phyloP scores from a whole-genome alignment of 129 eudicot genomes.

The Kitagawia praeruptora region DNA sequence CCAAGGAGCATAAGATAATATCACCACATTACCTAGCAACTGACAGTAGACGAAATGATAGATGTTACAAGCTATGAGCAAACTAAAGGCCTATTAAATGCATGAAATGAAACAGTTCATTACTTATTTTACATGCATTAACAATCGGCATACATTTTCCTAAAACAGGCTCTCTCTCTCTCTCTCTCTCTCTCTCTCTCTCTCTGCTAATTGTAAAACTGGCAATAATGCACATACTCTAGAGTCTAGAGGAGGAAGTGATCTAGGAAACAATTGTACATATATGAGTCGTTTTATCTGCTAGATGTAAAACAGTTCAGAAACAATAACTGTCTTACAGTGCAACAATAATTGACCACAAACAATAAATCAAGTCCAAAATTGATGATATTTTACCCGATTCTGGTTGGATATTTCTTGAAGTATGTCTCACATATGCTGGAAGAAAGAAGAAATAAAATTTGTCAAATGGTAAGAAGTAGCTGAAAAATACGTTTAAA shows the following conservation, averaged over 20 bases:
- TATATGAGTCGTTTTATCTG: not conserved
- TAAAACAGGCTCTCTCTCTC: not conserved
- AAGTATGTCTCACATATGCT: slow-evolving; percentile 97
- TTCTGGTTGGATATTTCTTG: slow-evolving; percentile 87
- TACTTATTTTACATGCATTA: not conserved
- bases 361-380: not conserved
- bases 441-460: slow-evolving; percentile 25
- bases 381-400: slow-evolving; percentile 41
- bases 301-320: not conserved
- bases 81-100: not conserved
- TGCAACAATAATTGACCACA: not conserved
- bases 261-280: no score
- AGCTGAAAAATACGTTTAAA: not conserved
- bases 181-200: no score
- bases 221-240: no score
- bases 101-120: not conserved
- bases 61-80: not conserved
- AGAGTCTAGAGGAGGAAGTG: no score
- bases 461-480: slow-evolving; percentile 3
- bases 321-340: not conserved
- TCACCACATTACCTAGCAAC: not conserved
- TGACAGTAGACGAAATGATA: not conserved
- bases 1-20: not conserved
- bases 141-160: not conserved
- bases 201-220: no score